These are phyloP conservation scores for Lactarius evosmus DNA, from an alignment of 768 basidiomycete genomes.

Conservation along the genomic window DNA sequence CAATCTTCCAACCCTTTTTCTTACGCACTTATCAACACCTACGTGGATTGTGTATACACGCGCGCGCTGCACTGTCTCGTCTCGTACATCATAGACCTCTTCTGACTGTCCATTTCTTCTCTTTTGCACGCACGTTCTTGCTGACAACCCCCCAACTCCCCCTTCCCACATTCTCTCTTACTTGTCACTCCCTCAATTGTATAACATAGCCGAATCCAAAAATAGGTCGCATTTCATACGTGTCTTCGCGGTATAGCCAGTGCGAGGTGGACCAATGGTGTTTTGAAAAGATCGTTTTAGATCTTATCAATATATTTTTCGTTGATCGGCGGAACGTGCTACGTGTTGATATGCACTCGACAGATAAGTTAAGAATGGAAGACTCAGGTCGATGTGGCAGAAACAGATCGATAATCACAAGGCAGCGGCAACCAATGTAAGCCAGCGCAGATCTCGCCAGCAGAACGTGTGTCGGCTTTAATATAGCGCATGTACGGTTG, in stretches of 20 bases:
- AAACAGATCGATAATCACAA: neutral
- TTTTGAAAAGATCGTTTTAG: neutral
- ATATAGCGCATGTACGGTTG: neutral
- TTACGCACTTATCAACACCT: conserved; percentile 21
- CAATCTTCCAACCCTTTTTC: conserved; percentile 8
- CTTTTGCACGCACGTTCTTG: conserved; percentile 3
- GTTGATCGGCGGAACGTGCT: neutral
- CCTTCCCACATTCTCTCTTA: neutral
- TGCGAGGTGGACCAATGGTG: neutral
- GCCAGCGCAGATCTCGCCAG: neutral
- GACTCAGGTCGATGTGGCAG: neutral
- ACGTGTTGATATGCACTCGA: neutral
- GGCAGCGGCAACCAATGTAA: neutral
- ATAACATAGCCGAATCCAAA: conserved; percentile 10
- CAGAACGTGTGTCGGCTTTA: neutral
- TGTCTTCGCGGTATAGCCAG: neutral
- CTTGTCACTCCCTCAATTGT: conserved; percentile 8
- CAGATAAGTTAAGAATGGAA: neutral
- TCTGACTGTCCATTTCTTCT: neutral
- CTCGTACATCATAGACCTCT: conserved; percentile 20
- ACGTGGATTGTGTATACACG: conserved; percentile 15
- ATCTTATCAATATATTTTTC: neutral
- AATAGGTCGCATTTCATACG: neutral
- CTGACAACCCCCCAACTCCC: neutral
- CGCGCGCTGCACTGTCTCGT: neutral